Evolutionary conservation across 129 eudicot species (phyloP), one percentile per base, ranked within the genome.

Genomic region (Pittosporum tobira): DNA sequence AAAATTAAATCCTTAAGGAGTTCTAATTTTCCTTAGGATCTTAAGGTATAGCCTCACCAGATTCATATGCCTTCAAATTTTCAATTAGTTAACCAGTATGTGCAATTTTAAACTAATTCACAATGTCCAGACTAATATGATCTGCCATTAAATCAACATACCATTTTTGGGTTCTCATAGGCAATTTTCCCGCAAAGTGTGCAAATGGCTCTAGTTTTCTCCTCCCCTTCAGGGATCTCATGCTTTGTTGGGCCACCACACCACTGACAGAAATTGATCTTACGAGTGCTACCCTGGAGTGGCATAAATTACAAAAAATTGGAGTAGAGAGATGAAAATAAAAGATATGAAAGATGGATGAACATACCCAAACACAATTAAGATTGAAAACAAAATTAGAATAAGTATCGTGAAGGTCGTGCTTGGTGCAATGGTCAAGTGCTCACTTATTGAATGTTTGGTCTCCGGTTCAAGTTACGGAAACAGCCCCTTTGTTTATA

Each of bases 151-250:
- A 23, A 11, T 21, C 56, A 51, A 44, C 71, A 55, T 51, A 87
- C 98, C 94, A 86, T 91, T 81, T 90, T 91, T 25, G 98, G 98
- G 73, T 91, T 91, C 75, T 86, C 94, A 46, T 91, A 86, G 18
- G 90, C 57, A 57, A 91, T 78, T 75, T 58, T 86, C 58, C 85
- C 90, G 76, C 98, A 91, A 15, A 69, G 82, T 25, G 95, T 80
- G 85, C 98, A 91, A 49, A 91, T 76, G 36, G 95, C 94, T 74
- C 98, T 71, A 51, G 63, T 67, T 79, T 81, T 86, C 74, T 86
- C 95, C 65, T 91, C 98, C 55, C 95, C 98, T 25, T 81, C 83
- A n/a, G 98, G 98, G 76, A 83, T 76, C 71, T 86, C 94, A 53
- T 83, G 63, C 77, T 86, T 91, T 38, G 87, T 86, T 27, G 79